Percentiles rank a stretch among this genome's conserved stretches.
phyloP scores from a whole-genome alignment of 1,284 basidiomycete genomes.

The Fomitopsis palustris region DNA sequence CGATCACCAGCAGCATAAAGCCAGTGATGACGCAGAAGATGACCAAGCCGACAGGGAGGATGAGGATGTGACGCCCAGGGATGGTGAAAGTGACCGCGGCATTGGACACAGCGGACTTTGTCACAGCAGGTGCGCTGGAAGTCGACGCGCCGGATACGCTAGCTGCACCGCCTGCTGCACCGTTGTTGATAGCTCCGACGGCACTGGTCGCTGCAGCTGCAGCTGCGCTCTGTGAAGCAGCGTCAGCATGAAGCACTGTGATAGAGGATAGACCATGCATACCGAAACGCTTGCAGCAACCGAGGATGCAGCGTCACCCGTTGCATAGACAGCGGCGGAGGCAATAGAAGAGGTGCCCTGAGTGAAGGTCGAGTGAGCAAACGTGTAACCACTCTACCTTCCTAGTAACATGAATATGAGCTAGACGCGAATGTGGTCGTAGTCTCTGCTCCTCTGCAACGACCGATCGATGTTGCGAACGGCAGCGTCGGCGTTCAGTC shows the following conservation, averaged over 20 bases:
- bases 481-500: too few species aligned
- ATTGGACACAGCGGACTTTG: conserved; percentile 33
- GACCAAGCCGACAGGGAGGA: conserved; percentile 77
- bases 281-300: conserved; percentile 6
- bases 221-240: conserved; percentile 23
- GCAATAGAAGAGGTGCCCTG: conserved; percentile 6
- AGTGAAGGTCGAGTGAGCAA: background rate
- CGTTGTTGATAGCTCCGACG: conserved; percentile 5
- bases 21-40: conserved; percentile 80
- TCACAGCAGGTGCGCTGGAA: conserved; percentile 13
- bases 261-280: conserved; percentile 7
- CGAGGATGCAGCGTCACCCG: conserved; percentile 5
- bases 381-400: too few species aligned
- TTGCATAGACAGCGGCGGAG: background rate
- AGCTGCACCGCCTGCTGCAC: conserved; percentile 2
- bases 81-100: conserved; percentile 51
- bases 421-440: too few species aligned
- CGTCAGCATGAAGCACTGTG: background rate
- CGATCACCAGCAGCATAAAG: conserved; percentile 75
- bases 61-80: conserved; percentile 69
- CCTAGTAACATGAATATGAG: too few species aligned
- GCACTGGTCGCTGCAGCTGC: conserved; percentile 30
- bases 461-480: too few species aligned
- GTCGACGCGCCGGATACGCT: background rate
- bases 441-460: too few species aligned